Evolutionary conservation across 805 yeast species (phyloP).

Genomic region (Metschnikowia similis): DNA sequence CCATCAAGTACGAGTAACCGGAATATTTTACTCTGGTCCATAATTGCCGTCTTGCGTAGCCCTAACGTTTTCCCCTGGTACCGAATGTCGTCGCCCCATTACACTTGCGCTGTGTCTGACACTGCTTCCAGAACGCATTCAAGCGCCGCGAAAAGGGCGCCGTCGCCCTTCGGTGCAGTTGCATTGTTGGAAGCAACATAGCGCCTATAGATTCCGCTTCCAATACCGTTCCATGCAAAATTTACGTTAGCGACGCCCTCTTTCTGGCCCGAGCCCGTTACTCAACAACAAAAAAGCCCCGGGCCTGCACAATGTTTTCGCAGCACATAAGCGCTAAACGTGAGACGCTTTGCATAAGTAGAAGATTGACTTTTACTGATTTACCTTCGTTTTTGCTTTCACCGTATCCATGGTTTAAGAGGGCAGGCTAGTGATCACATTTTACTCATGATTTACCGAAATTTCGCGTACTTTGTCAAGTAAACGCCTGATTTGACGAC

Average conservation of each 20-base stretch:
- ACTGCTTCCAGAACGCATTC: neutral
- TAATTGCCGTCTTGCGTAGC: neutral
- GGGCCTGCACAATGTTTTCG: neutral
- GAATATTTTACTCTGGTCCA: neutral
- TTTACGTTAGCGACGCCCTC: neutral
- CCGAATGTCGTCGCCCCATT: neutral
- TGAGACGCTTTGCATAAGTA: neutral
- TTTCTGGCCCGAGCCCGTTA: neutral
- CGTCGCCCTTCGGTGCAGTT: neutral
- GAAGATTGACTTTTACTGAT: neutral
- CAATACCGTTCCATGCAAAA: neutral
- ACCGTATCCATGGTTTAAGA: neutral
- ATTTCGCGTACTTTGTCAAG: no score
- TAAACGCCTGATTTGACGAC: no score
- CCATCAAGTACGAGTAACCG: neutral
- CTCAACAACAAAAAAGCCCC: neutral
- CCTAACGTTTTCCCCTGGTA: slow-evolving; percentile 1
- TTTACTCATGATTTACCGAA: no score
- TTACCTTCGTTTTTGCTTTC: neutral
- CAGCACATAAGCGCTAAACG: neutral
- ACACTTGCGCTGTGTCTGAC: neutral
- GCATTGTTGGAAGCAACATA: neutral
- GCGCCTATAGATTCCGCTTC: neutral
- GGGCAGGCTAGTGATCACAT: neutral
- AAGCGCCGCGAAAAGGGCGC: neutral